Conservation (phyloP, 179 eudicot genomes). For the Actinidia arguta region DNA sequence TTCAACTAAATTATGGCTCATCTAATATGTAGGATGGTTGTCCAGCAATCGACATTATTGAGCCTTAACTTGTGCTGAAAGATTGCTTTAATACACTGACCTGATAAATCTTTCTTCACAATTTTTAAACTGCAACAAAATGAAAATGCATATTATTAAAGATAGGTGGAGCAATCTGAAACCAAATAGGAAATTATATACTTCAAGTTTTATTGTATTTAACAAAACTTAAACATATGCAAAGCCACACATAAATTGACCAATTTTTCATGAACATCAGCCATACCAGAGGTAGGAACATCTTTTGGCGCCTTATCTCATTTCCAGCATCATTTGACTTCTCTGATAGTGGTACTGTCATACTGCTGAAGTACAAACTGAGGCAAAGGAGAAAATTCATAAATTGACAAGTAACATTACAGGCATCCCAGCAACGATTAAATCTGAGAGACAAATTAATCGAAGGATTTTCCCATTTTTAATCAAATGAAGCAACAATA, state of each 20-base stretch:
- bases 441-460: neutral
- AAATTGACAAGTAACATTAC: neutral
- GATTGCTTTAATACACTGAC: too few relatives aligned
- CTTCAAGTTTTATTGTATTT: neutral
- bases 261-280: slow-evolving; percentile 10
- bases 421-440: neutral
- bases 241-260: neutral
- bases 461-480: neutral
- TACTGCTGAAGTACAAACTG: slow-evolving; percentile 90
- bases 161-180: neutral
- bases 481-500: slow-evolving; percentile 2
- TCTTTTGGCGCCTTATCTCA: slow-evolving; percentile 92
- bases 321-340: slow-evolving; percentile 82
- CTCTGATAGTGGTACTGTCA: slow-evolving; percentile 83
- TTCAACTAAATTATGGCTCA: too few relatives aligned
- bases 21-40: too few relatives aligned
- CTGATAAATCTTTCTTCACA: slow-evolving; percentile 71
- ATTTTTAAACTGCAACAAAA: slow-evolving; percentile 72
- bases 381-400: slow-evolving; percentile 19
- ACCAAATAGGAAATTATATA: neutral
- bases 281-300: slow-evolving; percentile 89
- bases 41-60: too few relatives aligned
- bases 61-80: too few relatives aligned
- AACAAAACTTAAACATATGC: neutral
- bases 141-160: slow-evolving; percentile 4